phyloP scores from a whole-genome alignment of 2,329 filamentous ascomycete species.

The Akanthomyces uredinophilus region DNA sequence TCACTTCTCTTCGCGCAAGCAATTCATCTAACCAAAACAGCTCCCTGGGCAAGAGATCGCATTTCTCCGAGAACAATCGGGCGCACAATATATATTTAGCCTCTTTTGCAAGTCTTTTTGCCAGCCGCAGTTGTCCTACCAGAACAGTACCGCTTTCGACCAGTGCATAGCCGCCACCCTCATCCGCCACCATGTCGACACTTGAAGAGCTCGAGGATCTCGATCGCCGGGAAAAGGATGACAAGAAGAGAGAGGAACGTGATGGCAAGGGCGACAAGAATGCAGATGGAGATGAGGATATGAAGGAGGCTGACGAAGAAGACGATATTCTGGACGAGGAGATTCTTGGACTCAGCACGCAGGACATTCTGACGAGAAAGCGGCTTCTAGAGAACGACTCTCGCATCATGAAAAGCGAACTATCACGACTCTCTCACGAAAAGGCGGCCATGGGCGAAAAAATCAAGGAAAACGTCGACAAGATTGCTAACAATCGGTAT shows the following conservation, averaged over 20 bases:
- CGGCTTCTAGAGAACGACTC: constrained; percentile 95
- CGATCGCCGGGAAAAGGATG: constrained; percentile 73
- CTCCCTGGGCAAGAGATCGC: background rate
- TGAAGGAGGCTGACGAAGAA: constrained; percentile 74
- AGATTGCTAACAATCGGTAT: constrained; percentile 98
- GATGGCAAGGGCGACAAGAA: constrained; percentile 37
- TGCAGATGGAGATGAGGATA: constrained; percentile 73
- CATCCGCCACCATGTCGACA: constrained; percentile 64
- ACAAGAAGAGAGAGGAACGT: constrained; percentile 45
- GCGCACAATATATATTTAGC: background rate
- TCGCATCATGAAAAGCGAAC: constrained; percentile 97
- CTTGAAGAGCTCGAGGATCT: constrained; percentile 89
- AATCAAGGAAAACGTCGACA: constrained; percentile 98
- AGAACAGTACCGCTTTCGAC: background rate
- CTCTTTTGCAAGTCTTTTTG: background rate
- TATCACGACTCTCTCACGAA: constrained; percentile 88
- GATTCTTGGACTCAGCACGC: constrained; percentile 86
- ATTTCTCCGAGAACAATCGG: background rate
- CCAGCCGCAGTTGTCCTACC: background rate
- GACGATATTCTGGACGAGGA: constrained; percentile 80
- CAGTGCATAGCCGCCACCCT: background rate
- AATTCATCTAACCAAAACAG: constrained; percentile 5
- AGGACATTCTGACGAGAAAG: constrained; percentile 87
- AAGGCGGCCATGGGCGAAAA: constrained; percentile 95
- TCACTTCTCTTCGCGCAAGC: constrained; percentile 8